Conservation (phyloP, 1,284 basidiomycete genomes). For the Cutaneotrichosporon sp. region DNA sequence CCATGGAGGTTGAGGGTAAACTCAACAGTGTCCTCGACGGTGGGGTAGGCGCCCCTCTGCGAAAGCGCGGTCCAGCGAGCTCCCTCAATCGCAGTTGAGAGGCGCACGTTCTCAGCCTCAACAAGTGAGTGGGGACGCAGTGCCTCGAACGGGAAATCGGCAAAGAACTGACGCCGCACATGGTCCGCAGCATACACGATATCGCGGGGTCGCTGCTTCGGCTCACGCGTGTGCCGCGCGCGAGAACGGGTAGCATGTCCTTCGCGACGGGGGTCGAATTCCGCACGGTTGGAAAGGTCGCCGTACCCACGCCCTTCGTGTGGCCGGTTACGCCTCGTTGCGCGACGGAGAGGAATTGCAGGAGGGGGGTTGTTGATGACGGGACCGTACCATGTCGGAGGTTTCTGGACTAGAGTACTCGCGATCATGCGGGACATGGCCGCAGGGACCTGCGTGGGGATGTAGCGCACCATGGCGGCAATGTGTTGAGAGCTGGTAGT, state of each 20-base stretch:
- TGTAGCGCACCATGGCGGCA: slow-evolving; percentile 72
- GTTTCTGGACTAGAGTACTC: slow-evolving; percentile 64
- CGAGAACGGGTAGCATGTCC: slow-evolving; percentile 7
- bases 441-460: slow-evolving; percentile 85
- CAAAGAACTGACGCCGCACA: slow-evolving; percentile 86
- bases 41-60: slow-evolving; percentile 78
- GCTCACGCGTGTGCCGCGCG: slow-evolving; percentile 53
- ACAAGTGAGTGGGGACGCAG: slow-evolving; percentile 76
- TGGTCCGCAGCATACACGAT: slow-evolving; percentile 83
- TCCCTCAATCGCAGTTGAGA: slow-evolving; percentile 61
- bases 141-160: slow-evolving; percentile 94
- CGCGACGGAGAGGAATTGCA: slow-evolving; percentile 72
- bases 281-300: slow-evolving; percentile 25
- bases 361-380: slow-evolving; percentile 85
- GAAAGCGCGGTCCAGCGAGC: slow-evolving; percentile 69
- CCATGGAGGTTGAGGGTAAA: slow-evolving; percentile 75
- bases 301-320: slow-evolving; percentile 29
- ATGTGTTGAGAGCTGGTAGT: slow-evolving; percentile 1
- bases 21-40: slow-evolving; percentile 79
- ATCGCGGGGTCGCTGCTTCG: slow-evolving; percentile 61
- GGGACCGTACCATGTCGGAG: slow-evolving; percentile 82
- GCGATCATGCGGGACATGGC: slow-evolving; percentile 80
- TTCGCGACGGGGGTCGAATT: slow-evolving; percentile 7
- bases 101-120: slow-evolving; percentile 60
- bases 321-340: slow-evolving; percentile 58